A percentile compares a stretch with the other conserved stretches of the same genome.
Evolutionary conservation across 2,329 filamentous ascomycete species (phyloP).

Genomic region (Penicillium sp.): DNA sequence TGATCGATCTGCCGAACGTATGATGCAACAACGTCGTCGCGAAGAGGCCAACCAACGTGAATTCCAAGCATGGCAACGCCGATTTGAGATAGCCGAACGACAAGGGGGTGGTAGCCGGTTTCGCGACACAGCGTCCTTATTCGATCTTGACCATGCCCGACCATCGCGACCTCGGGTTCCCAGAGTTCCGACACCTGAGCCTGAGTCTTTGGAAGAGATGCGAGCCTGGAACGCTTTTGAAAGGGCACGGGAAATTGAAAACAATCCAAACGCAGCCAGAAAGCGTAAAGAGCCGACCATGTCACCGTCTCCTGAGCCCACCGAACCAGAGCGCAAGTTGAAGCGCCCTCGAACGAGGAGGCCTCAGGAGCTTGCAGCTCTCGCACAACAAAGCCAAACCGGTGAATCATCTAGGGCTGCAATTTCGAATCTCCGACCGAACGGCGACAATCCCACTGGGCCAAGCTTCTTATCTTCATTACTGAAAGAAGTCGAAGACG

Average conservation of each 20-base stretch:
- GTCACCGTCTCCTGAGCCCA: conserved; percentile 68
- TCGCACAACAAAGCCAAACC: conserved; percentile 44
- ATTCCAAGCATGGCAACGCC: conserved; percentile 74
- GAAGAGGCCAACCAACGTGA: conserved; percentile 56
- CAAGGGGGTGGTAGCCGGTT: conserved; percentile 75
- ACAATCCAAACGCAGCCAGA: conserved; percentile 48
- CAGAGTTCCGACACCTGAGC: conserved; percentile 51
- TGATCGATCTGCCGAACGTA: conserved; percentile 60
- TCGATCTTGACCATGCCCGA: conserved; percentile 51
- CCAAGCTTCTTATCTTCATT: conserved; percentile 85
- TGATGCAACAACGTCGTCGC: conserved; percentile 52
- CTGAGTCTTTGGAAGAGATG: conserved; percentile 75
- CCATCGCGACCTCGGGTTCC: conserved; percentile 42
- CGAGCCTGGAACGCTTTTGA: conserved; percentile 90
- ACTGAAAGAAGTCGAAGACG: conserved; percentile 78
- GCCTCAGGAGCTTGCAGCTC: conserved; percentile 53
- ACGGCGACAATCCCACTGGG: conserved; percentile 47
- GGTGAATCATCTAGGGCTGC: conserved; percentile 41
- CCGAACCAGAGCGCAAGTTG: conserved; percentile 74
- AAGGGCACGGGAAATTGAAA: conserved; percentile 70
- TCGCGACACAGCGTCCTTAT: conserved; percentile 62
- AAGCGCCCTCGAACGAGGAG: conserved; percentile 83
- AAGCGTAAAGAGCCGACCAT: conserved; percentile 62
- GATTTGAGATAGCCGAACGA: conserved; percentile 76
- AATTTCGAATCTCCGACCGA: conserved; percentile 32